phyloP scores from a whole-genome alignment of 2,329 filamentous ascomycete genomes.

The Acrocalymma vagum region DNA sequence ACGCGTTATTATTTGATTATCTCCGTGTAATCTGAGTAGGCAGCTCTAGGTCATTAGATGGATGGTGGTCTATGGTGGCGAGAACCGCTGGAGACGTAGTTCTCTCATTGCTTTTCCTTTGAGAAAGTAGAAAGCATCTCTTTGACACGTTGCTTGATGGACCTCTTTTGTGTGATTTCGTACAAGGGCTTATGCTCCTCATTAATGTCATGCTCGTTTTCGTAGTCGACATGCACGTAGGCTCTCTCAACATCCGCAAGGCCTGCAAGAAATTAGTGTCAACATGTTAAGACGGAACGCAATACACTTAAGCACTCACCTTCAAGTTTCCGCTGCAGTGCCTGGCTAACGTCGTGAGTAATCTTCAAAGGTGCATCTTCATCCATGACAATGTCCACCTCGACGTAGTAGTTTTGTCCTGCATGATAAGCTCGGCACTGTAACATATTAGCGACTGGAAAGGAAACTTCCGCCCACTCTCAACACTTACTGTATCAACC shows the following conservation, averaged over 20 bases:
- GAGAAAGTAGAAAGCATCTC: conserved; percentile 33
- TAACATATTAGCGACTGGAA: conserved; percentile 19
- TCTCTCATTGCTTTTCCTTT: conserved; percentile 18
- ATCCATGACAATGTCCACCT: conserved; percentile 70
- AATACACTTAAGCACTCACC: conserved; percentile 43
- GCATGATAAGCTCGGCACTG: conserved; percentile 67
- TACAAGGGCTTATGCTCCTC: conserved; percentile 52
- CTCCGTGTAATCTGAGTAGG: background rate
- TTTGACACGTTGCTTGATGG: conserved; percentile 44
- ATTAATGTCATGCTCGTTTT: conserved; percentile 47
- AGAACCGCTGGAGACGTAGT: background rate
- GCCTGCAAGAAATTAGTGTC: conserved; percentile 27
- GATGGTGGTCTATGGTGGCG: too few relatives aligned
- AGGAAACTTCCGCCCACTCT: background rate
- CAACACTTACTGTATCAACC: conserved; percentile 60
- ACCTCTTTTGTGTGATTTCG: conserved; percentile 38
- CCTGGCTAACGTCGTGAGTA: conserved; percentile 68
- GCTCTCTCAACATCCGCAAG: conserved; percentile 53
- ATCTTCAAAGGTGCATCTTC: conserved; percentile 62
- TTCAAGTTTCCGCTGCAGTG: conserved; percentile 68
- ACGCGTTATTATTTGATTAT: too few relatives aligned
- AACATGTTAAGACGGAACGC: background rate
- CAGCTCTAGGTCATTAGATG: too few relatives aligned
- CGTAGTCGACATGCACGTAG: conserved; percentile 61
- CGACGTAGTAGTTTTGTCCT: conserved; percentile 69